Base-by-base conservation (phyloP, 306 rosid species). In the Alnus rubra region DNA sequence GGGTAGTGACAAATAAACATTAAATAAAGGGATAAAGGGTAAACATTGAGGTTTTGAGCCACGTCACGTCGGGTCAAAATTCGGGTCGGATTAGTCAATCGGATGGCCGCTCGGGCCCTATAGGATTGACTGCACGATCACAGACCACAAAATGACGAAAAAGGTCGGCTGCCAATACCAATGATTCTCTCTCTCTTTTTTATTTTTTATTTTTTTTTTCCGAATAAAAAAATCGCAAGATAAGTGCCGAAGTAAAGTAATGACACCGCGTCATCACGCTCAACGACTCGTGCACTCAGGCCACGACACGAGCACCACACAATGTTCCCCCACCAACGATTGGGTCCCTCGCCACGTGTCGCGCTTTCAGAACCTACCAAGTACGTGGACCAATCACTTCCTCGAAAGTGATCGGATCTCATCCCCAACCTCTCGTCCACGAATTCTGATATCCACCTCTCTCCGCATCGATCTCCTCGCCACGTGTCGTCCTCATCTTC, bases 401-500 rank as follows among this genome's bases (percentile, higher is more conserved):
- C 2, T 53, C 64, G 93, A 85, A 86, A 92, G 85, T 84, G 97
- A 92, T 92, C 93, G 94, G 93, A 88, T 92, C 90, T 88, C 11
- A 11, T 77, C 88, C 74, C 82, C 74, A 77, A 44, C 19, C 90
- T 90, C 87, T 74, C 85, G 75, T 87, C 97, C 97, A 92, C 94
- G 93, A 92, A 76, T 87, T 90, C 85, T 87, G 80, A 89, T 81
- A 77, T 85, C 87, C 51, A 3, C 70, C 52, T 7, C 77, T 39
- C 50, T 52, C 23, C 13, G 80, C 19, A 35, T 79, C 12, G 76
- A 62, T 83, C 78, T 67, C 7, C 13, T 6, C 71, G 84, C 90
- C 94, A 90, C 94, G 97, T 88, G 97, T 83, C 93, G 10, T 18
- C 49, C 58, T 63, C 6, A 79, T 15, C 84, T 79, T 78, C 78